phyloP scores from a whole-genome alignment of 106 monocot genomes.

The Apostasia ramifera region DNA sequence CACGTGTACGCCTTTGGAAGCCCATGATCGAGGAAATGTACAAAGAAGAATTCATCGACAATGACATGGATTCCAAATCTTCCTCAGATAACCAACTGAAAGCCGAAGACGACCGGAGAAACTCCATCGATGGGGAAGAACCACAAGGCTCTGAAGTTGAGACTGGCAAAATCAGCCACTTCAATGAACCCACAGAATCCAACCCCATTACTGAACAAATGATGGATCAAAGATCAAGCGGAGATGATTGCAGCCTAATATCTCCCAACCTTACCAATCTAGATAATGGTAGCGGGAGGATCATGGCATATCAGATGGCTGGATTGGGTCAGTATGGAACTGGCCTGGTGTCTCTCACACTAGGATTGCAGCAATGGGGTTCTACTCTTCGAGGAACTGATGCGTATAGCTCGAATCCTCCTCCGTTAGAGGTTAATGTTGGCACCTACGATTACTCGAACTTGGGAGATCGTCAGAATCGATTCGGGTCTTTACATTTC shows the following conservation, averaged over 20 bases:
- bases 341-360: conserved; percentile 1
- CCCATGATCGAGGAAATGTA: conserved; percentile 21
- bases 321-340: conserved; percentile 7
- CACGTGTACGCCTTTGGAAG: conserved; percentile 20
- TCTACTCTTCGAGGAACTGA: conserved; percentile 1
- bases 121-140: background rate
- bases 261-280: background rate
- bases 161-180: background rate
- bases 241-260: background rate
- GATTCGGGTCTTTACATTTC: conserved; percentile 3
- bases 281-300: conserved; percentile 1
- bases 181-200: conserved; percentile 1
- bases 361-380: conserved; percentile 1
- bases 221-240: background rate
- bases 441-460: background rate
- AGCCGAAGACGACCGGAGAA: background rate
- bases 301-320: conserved; percentile 11
- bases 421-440: conserved; percentile 1
- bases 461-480: background rate
- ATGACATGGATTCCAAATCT: conserved; percentile 2
- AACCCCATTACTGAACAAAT: background rate
- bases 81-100: background rate
- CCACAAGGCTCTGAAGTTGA: background rate
- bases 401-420: background rate
- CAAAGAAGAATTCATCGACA: conserved; percentile 9